Percentiles rank a stretch among this genome's conserved stretches.
Evolutionary conservation across 148 eudicot genomes (phyloP).

Genomic region (Oxyria digyna): DNA sequence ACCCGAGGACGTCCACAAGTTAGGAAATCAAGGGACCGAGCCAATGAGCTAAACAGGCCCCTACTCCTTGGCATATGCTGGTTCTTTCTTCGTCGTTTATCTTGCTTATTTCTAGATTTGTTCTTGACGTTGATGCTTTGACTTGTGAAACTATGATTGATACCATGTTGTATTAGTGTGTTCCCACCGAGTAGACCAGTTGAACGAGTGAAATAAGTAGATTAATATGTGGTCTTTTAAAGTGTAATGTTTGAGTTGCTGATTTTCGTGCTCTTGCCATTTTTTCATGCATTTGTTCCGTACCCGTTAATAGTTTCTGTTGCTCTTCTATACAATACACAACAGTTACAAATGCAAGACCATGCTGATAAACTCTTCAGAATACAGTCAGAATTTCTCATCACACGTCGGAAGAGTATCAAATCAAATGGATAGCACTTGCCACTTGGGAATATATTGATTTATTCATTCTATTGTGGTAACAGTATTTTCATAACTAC

Average conservation of each 20-base stretch:
- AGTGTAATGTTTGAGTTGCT: not conserved
- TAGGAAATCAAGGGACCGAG: conserved; percentile 50
- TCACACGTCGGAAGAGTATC: no score
- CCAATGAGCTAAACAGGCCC: not conserved
- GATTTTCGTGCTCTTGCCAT: no score
- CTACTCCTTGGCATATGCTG: not conserved
- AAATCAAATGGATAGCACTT: not conserved
- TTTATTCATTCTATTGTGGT: no score
- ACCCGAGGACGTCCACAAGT: conserved; percentile 74
- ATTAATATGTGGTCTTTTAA: not conserved
- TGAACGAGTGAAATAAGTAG: not conserved
- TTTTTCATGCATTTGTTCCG: no score
- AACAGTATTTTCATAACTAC: no score
- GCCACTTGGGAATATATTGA: not conserved
- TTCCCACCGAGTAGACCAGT: not conserved
- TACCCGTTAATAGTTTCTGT: no score
- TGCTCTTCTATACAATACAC: no score
- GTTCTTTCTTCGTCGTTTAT: not conserved
- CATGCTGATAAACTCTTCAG: not conserved
- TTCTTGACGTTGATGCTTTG: not conserved
- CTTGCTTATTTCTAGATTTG: not conserved
- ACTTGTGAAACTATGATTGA: not conserved
- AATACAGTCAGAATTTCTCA: no score
- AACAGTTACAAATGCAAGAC: no score
- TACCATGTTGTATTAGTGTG: not conserved